Percentiles rank a stretch among this genome's conserved stretches.
Conservation (phyloP, 148 eudicot species). For the Amaranthus hypochondriacus region DNA sequence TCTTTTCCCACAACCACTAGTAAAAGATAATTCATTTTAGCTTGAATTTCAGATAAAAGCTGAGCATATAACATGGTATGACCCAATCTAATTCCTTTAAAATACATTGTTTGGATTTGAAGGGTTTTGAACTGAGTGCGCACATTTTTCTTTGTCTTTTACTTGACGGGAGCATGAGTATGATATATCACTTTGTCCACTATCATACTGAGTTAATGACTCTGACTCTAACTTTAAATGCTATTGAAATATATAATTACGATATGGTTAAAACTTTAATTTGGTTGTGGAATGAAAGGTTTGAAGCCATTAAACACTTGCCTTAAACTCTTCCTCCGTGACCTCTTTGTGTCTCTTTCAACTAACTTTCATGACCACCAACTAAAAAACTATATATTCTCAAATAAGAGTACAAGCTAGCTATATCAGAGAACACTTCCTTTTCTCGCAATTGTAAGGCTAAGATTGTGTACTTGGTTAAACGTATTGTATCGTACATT, state of each 20-base stretch:
- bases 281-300: background rate
- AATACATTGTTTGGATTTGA: conserved; percentile 11
- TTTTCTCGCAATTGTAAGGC: background rate
- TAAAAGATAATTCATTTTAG: conserved; percentile 8
- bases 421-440: background rate
- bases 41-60: conserved; percentile 12
- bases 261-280: background rate
- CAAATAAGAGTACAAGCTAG: background rate
- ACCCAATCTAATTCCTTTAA: conserved; percentile 9
- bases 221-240: too few species aligned
- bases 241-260: too few species aligned
- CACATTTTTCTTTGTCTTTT: too few species aligned
- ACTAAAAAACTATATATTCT: background rate
- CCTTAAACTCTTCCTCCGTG: background rate
- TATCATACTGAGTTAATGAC: too few species aligned
- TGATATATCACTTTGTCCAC: too few species aligned
- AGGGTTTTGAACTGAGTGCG: too few species aligned
- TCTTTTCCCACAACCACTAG: conserved; percentile 5
- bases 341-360: background rate
- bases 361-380: conserved; percentile 1
- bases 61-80: conserved; percentile 3
- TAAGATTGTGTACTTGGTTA: background rate
- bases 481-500: background rate
- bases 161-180: too few species aligned
- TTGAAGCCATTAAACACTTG: background rate